Evolutionary conservation across 1,284 basidiomycete species (phyloP).

Genomic region (Inonotus obliquus): DNA sequence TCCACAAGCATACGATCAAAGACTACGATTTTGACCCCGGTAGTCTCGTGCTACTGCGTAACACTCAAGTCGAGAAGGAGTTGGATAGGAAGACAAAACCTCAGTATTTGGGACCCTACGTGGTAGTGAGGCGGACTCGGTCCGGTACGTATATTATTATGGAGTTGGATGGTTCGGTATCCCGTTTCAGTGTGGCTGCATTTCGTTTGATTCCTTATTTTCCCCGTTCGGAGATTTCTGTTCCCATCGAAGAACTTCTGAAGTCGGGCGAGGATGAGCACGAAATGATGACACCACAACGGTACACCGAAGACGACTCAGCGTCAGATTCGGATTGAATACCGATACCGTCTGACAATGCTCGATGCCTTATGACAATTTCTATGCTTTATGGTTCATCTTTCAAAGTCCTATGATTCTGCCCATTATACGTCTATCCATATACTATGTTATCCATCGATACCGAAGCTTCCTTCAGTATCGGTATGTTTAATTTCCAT

Average conservation of each 20-base stretch:
- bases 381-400: no score
- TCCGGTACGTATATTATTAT: constrained; percentile 29
- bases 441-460: no score
- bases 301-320: no score
- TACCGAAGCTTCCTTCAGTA: no score
- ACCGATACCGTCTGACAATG: no score
- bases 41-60: constrained; percentile 27
- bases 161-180: neutral
- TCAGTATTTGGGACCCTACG: constrained; percentile 29
- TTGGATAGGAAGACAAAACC: constrained; percentile 27
- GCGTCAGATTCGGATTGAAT: no score
- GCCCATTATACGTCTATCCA: no score
- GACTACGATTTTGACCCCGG: constrained; percentile 16
- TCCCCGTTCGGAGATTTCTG: neutral
- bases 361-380: no score
- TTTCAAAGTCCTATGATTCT: no score
- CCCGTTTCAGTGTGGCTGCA: neutral
- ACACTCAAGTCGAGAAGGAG: constrained; percentile 25
- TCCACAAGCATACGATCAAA: neutral
- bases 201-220: constrained; percentile 4
- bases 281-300: no score
- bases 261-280: no score
- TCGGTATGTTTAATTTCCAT: no score
- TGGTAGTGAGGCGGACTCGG: constrained; percentile 25
- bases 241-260: neutral